A percentile compares a stretch with the other conserved stretches of the same genome.
These are phyloP conservation scores for Sclerotiophoma versabilis DNA, from an alignment of 2,329 filamentous ascomycete genomes.

Conservation along the genomic window DNA sequence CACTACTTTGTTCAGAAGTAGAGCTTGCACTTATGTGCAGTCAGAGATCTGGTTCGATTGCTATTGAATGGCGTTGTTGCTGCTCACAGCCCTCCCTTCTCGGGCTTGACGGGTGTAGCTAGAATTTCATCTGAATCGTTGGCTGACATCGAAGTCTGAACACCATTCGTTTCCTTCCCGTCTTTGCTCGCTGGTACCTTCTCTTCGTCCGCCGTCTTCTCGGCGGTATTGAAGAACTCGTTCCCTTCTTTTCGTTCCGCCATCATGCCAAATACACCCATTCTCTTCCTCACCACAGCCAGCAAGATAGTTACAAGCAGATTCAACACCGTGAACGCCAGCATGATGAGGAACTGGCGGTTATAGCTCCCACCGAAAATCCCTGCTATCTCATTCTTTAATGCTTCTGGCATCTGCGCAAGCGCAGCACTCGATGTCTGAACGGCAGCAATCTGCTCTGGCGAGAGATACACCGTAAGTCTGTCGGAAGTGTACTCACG, in stretches of 20 bases:
- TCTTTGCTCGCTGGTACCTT: background rate
- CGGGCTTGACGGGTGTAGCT: background rate
- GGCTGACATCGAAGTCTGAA: background rate
- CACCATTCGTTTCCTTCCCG: background rate
- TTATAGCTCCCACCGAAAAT: conserved; percentile 43
- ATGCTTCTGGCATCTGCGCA: conserved; percentile 23
- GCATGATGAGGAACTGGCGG: conserved; percentile 40
- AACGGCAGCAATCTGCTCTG: conserved; percentile 30
- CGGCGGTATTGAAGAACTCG: conserved; percentile 28
- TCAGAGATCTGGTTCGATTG: background rate
- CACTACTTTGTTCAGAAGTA: too few species aligned
- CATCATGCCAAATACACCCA: conserved; percentile 31
- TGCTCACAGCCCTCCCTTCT: background rate
- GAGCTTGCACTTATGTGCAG: too few species aligned
- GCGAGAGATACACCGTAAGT: conserved; percentile 29
- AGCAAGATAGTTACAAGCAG: conserved; percentile 30
- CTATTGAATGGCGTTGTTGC: too few species aligned
- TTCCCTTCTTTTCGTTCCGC: conserved; percentile 33
- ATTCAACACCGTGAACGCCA: conserved; percentile 37
- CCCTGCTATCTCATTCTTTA: conserved; percentile 25
- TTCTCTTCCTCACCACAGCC: conserved; percentile 29
- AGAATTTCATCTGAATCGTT: background rate
- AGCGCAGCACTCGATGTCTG: conserved; percentile 27
- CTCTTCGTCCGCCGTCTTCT: conserved; percentile 5
- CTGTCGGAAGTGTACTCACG: conserved; percentile 24